Percentiles rank a stretch among this genome's conserved stretches.
phyloP scores from a whole-genome alignment of 768 basidiomycete species.

The Chalciporus sphaerocephalus region DNA sequence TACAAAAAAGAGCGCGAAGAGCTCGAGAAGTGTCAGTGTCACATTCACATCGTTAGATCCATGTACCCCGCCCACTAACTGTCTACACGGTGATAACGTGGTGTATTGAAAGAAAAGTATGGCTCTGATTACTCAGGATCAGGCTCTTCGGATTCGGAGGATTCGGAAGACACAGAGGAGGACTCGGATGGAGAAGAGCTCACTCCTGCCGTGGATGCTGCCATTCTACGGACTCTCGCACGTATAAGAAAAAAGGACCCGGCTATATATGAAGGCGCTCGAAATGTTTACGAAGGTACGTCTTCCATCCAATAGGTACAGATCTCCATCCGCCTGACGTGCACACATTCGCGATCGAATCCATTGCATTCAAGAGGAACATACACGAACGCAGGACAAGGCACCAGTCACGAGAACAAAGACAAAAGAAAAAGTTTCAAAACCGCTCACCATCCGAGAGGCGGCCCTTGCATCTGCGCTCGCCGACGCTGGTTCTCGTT shows the following conservation, averaged over 20 bases:
- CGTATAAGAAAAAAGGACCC: conserved; percentile 82
- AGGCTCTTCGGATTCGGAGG: conserved; percentile 3
- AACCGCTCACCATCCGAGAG: conserved; percentile 73
- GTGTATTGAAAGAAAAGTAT: conserved; percentile 80
- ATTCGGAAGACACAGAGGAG: conserved; percentile 75
- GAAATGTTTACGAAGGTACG: conserved; percentile 78
- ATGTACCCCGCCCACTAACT: neutral
- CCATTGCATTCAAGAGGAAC: conserved; percentile 54
- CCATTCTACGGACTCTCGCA: conserved; percentile 86
- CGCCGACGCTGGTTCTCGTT: conserved; percentile 43
- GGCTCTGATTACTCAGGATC: conserved; percentile 59
- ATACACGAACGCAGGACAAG: conserved; percentile 37
- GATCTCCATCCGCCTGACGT: neutral
- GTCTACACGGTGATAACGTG: neutral
- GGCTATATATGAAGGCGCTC: conserved; percentile 69
- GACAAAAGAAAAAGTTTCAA: conserved; percentile 58
- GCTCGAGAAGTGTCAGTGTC: conserved; percentile 69
- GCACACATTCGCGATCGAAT: neutral
- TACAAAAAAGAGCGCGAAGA: conserved; percentile 84
- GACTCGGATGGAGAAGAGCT: conserved; percentile 95
- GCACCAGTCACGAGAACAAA: conserved; percentile 24
- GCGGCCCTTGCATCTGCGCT: conserved; percentile 63
- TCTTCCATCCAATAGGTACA: neutral
- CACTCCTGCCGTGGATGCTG: conserved; percentile 89
- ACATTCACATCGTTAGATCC: conserved; percentile 10